Conservation (phyloP, 2,329 filamentous ascomycete species). For the Pseudogymnoascus sp. region DNA sequence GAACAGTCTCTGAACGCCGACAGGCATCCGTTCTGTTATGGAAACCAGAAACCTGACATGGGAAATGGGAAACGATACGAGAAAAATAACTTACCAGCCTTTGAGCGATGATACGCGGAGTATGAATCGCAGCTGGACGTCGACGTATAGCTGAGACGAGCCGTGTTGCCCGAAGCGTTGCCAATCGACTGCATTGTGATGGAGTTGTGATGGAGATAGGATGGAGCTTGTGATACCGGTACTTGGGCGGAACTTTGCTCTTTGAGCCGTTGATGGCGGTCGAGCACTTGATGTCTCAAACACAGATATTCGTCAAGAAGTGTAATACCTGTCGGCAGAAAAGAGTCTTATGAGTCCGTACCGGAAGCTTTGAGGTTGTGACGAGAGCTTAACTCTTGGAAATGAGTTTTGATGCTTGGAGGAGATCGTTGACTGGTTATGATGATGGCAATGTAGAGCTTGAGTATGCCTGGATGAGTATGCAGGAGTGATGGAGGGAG, state of each 20-base stretch:
- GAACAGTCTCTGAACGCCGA: neutral
- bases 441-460: conserved; percentile 3
- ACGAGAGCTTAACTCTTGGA: neutral
- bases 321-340: neutral
- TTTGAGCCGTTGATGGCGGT: neutral
- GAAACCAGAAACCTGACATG: neutral
- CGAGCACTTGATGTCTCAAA: neutral
- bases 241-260: neutral
- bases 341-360: neutral
- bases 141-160: conserved; percentile 7
- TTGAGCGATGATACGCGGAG: conserved; percentile 2
- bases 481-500: neutral
- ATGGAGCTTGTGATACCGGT: neutral
- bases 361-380: neutral
- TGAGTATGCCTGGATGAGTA: conserved; percentile 8
- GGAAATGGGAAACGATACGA: neutral
- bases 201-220: conserved; percentile 9
- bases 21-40: neutral
- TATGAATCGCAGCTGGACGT: conserved; percentile 5
- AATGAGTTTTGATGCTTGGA: conserved; percentile 3
- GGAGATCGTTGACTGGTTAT: neutral
- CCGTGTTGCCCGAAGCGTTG: conserved; percentile 10
- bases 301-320: neutral
- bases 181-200: conserved; percentile 15
- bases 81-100: conserved; percentile 1